Evolutionary conservation across 1,284 basidiomycete species (phyloP).

Genomic region (Somion occarium): DNA sequence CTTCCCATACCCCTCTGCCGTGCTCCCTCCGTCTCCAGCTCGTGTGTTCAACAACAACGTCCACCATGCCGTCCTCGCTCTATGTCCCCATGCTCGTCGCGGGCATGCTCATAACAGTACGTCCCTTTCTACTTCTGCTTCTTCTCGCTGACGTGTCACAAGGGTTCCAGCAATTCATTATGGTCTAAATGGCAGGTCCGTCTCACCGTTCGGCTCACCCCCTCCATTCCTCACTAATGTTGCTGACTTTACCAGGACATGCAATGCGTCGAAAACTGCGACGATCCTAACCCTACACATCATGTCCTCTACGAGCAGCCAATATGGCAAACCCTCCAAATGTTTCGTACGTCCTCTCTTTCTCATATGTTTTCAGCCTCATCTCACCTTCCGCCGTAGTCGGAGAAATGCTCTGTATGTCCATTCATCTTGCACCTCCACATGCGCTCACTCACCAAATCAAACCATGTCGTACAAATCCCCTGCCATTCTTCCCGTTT

Average conservation of each 20-base stretch:
- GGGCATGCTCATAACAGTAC: slow-evolving; percentile 78
- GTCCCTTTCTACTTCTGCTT: slow-evolving; percentile 14
- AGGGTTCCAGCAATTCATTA: slow-evolving; percentile 74
- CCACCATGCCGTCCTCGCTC: slow-evolving; percentile 30
- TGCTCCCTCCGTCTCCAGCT: slow-evolving; percentile 8
- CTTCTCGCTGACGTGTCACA: slow-evolving; percentile 26
- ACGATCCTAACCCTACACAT: slow-evolving; percentile 46
- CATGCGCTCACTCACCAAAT: background rate
- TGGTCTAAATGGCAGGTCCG: slow-evolving; percentile 78
- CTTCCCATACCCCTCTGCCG: slow-evolving; percentile 1
- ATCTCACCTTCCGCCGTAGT: slow-evolving; percentile 45
- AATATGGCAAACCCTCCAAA: slow-evolving; percentile 91
- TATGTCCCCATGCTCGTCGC: slow-evolving; percentile 52
- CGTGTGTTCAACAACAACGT: slow-evolving; percentile 35
- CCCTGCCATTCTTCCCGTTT: slow-evolving; percentile 13
- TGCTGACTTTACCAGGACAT: slow-evolving; percentile 57
- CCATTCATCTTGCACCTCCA: slow-evolving; percentile 5
- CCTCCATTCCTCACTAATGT: slow-evolving; percentile 10
- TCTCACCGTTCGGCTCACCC: slow-evolving; percentile 2
- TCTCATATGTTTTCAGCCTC: slow-evolving; percentile 17
- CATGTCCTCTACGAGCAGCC: slow-evolving; percentile 85
- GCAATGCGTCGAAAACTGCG: slow-evolving; percentile 93
- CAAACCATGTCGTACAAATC: background rate
- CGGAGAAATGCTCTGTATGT: slow-evolving; percentile 89
- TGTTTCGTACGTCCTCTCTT: slow-evolving; percentile 68